phyloP scores from a whole-genome alignment of 768 basidiomycete genomes.

The Fistulinella prunicolor region DNA sequence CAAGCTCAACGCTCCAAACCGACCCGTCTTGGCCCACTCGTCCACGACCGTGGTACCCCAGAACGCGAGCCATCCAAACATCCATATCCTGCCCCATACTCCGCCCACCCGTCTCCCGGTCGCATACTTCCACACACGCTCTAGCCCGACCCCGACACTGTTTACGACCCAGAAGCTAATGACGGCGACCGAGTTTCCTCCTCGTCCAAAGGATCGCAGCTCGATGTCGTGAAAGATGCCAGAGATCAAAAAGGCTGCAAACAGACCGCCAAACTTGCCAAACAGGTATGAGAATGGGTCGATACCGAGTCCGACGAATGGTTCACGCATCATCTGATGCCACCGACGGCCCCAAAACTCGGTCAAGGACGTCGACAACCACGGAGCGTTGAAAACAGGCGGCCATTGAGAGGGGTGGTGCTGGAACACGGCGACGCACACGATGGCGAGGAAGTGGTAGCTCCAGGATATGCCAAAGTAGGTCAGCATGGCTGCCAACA shows the following conservation, averaged over 20 bases:
- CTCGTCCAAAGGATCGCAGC: constrained; percentile 53
- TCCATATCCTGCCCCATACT: constrained; percentile 50
- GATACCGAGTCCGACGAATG: constrained; percentile 48
- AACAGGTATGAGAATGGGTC: constrained; percentile 42
- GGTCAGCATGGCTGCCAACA: constrained; percentile 43
- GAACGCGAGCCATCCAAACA: constrained; percentile 43
- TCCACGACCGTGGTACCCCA: constrained; percentile 51
- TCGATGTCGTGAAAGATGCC: constrained; percentile 56
- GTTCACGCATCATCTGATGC: constrained; percentile 63
- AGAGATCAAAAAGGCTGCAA: constrained; percentile 59
- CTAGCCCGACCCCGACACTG: constrained; percentile 49
- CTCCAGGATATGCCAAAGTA: constrained; percentile 44
- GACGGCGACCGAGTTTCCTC: constrained; percentile 40
- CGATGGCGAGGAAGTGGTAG: constrained; percentile 41
- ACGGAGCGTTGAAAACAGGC: constrained; percentile 56
- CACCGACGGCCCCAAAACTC: constrained; percentile 62
- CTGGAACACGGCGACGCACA: constrained; percentile 43
- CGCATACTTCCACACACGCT: constrained; percentile 41
- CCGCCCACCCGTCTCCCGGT: constrained; percentile 48
- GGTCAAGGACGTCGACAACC: constrained; percentile 50
- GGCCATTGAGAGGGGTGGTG: constrained; percentile 57
- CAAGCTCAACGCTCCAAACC: constrained; percentile 6
- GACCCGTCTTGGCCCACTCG: constrained; percentile 26
- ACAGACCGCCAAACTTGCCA: constrained; percentile 47
- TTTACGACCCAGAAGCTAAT: constrained; percentile 55